These are phyloP conservation scores for Elsinoe perseae DNA, from an alignment of 2,329 filamentous ascomycete genomes.

Conservation along the genomic window DNA sequence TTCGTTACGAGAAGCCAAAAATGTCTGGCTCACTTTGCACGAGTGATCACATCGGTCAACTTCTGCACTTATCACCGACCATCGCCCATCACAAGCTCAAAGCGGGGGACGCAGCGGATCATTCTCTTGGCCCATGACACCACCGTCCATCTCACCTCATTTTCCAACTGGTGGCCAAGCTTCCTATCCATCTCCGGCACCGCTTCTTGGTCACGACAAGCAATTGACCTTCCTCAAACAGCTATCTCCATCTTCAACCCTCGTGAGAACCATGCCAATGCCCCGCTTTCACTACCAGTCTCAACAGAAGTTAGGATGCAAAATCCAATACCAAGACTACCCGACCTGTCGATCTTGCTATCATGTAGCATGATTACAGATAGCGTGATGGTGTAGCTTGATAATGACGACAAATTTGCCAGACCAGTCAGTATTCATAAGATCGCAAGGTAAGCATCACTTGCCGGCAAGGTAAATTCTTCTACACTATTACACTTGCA, in stretches of 20 bases:
- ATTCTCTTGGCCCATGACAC: constrained; percentile 10
- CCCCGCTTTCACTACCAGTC: not conserved
- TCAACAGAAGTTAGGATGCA: not conserved
- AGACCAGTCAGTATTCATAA: not conserved
- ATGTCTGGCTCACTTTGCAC: not conserved
- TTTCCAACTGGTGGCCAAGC: constrained; percentile 6
- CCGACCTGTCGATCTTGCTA: constrained; percentile 11
- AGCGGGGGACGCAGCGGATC: constrained; percentile 14
- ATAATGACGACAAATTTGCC: not conserved
- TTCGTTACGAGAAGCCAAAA: no score
- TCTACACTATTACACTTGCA: not conserved
- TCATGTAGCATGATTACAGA: not conserved
- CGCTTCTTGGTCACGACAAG: not conserved
- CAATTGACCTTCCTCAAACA: constrained; percentile 12
- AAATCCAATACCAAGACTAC: constrained; percentile 7
- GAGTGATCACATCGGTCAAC: not conserved
- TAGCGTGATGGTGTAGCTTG: constrained; percentile 4
- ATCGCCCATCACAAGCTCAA: not conserved
- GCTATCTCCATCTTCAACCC: constrained; percentile 6
- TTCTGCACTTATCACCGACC: constrained; percentile 1
- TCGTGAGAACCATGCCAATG: not conserved
- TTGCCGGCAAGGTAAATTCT: not conserved
- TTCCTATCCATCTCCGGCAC: constrained; percentile 13
- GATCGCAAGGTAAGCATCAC: not conserved
- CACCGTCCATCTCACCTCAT: constrained; percentile 3